Evolutionary conservation across 2,329 filamentous ascomycete genomes (phyloP).

Genomic region (Parafenestella ontariensis): DNA sequence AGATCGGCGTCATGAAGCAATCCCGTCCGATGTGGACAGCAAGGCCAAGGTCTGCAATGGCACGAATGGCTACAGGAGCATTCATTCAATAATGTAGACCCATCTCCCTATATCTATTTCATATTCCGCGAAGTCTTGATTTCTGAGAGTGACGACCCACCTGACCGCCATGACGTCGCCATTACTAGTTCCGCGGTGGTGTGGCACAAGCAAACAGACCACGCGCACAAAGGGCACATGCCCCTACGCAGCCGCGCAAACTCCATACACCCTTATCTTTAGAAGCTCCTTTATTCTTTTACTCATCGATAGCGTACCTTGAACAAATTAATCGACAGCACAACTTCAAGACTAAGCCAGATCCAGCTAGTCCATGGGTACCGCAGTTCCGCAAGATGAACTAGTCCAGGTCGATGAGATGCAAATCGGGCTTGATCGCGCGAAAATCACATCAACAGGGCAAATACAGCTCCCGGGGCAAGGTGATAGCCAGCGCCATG

Average conservation of each 20-base stretch:
- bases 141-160: background rate
- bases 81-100: too few relatives aligned
- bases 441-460: constrained; percentile 13
- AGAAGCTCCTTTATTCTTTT: background rate
- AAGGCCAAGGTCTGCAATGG: too few relatives aligned
- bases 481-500: constrained; percentile 2
- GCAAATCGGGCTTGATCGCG: constrained; percentile 22
- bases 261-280: background rate
- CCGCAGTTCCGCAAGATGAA: constrained; percentile 30
- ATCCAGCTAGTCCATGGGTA: background rate
- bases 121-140: too few relatives aligned
- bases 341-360: background rate
- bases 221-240: background rate
- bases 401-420: constrained; percentile 10
- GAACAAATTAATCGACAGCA: background rate
- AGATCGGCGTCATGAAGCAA: too few relatives aligned
- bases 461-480: constrained; percentile 15
- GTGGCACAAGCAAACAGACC: background rate
- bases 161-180: background rate
- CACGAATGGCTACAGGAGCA: too few relatives aligned
- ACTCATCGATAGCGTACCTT: background rate
- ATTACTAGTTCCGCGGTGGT: background rate
- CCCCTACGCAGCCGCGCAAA: background rate
- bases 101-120: too few relatives aligned
- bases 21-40: too few relatives aligned